These are phyloP conservation scores for Penicillium maclennaniae DNA, from an alignment of 495 filamentous ascomycete species.

Conservation along the genomic window DNA sequence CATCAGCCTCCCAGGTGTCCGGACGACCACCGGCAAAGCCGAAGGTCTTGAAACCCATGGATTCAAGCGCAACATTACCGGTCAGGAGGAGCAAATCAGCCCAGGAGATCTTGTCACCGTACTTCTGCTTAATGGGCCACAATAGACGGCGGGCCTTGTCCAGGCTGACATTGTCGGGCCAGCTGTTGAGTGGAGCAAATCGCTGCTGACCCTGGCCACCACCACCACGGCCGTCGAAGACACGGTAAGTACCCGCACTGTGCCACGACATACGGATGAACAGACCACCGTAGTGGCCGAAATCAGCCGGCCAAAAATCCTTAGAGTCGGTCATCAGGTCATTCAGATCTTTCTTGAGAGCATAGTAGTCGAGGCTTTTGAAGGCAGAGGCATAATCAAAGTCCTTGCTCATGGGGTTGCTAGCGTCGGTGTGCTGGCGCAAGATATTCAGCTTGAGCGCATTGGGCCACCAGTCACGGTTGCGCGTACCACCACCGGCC, in stretches of 20 bases:
- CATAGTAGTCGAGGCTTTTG: constrained; percentile 66
- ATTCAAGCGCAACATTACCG: constrained; percentile 71
- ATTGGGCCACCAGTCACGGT: constrained; percentile 68
- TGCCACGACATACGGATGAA: constrained; percentile 79
- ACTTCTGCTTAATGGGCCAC: constrained; percentile 80
- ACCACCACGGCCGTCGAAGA: constrained; percentile 67
- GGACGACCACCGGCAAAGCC: constrained; percentile 66
- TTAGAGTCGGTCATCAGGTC: constrained; percentile 70
- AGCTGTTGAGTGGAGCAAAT: constrained; percentile 74
- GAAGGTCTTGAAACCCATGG: constrained; percentile 69
- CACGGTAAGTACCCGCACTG: constrained; percentile 69
- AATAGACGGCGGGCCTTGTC: constrained; percentile 74
- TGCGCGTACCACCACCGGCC: constrained; percentile 58
- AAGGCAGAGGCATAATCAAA: constrained; percentile 68
- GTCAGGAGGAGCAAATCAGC: constrained; percentile 64
- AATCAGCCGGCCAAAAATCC: constrained; percentile 74
- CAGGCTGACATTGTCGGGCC: constrained; percentile 71
- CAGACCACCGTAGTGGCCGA: constrained; percentile 72
- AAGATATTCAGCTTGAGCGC: constrained; percentile 63
- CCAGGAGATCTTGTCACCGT: constrained; percentile 76
- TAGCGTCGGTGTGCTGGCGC: constrained; percentile 60
- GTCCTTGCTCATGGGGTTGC: constrained; percentile 55
- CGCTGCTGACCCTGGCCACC: constrained; percentile 69
- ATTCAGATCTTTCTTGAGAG: constrained; percentile 64
- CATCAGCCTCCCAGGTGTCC: constrained; percentile 68